Evolutionary conservation across 371 early-diverging fungal genomes (phyloP), one percentile per base, ranked within the genome.

Genomic region (Saksenaea vasiformis): DNA sequence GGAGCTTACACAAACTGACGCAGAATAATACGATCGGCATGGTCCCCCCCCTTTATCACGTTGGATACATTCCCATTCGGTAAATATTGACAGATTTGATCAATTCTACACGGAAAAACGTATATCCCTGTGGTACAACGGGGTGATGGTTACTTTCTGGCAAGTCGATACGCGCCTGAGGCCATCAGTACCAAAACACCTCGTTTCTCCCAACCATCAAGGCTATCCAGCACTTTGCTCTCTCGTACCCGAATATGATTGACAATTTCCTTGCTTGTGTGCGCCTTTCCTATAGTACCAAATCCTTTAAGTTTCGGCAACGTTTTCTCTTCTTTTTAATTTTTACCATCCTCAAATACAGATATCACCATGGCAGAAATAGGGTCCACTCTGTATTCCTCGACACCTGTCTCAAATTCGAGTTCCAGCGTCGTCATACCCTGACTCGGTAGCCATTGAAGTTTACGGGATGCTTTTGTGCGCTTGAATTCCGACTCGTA

Each of bases 371-470:
- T 13, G 1, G 76, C 76, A 14, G 68, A 68, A 26, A 70, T 60
- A 14, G 76, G 74, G 15, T 64, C 56, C 11, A 57, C 70, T 3
- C 60, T 60, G 10, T 67, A 37, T 13, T 57, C 57, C 11, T 65
- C 22, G 0, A 43, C 57, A 37, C 62, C 43, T 13, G 62, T 39
- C 36, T 65, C 31, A 41, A 76, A 72, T 5, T 73, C 67, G 3
- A 78, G 47, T 19, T 76, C 70, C 17, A 78, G 28, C 9, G 65
- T 66, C 0, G 74, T 70, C 0, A 69, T 64, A 0, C 79, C 79
- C n/a, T 65, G 57, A 4, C 58, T 22, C 9, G 68, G 68, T 26
- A 67, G 19, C 61, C 73, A 76, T 8, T 66, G 60, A 2, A 78
- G 34, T 10, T 61, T 68, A 38, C 76, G 73, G 0, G 67, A 65